Conservation (phyloP, 2,329 filamentous ascomycete species). For the Diaporthe eres region DNA sequence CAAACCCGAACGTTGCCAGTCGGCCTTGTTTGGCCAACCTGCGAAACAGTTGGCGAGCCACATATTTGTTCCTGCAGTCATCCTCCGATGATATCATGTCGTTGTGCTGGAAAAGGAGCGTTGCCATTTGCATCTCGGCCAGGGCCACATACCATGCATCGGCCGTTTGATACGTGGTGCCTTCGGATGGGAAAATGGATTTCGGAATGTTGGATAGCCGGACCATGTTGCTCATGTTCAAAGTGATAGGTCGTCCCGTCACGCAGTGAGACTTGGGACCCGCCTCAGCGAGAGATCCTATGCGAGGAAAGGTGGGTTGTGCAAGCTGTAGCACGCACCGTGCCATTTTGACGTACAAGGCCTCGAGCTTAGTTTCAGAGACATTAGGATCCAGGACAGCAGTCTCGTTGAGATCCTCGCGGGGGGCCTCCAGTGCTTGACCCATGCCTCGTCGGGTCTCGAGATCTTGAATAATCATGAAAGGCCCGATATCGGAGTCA, state of each 20-base stretch:
- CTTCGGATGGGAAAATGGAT: conserved; percentile 22
- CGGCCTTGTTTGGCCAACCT: conserved; percentile 49
- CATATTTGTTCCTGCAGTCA: conserved; percentile 59
- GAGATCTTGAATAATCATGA: conserved; percentile 6
- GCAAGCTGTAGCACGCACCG: conserved; percentile 2
- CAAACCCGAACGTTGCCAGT: conserved; percentile 49
- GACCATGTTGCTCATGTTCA: conserved; percentile 28
- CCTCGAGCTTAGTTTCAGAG: neutral
- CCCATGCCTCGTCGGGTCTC: neutral
- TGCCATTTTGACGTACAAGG: neutral
- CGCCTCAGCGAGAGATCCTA: conserved; percentile 1
- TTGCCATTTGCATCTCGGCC: conserved; percentile 57
- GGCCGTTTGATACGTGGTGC: conserved; percentile 42
- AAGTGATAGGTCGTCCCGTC: neutral
- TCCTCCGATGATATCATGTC: conserved; percentile 53
- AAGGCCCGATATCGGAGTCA: conserved; percentile 5
- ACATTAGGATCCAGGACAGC: neutral
- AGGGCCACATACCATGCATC: conserved; percentile 55
- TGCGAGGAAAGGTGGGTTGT: conserved; percentile 14
- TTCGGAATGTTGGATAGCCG: conserved; percentile 2
- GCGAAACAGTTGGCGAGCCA: conserved; percentile 56
- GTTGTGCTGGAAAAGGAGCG: conserved; percentile 58
- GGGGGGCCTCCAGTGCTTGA: neutral
- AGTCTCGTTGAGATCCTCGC: neutral
- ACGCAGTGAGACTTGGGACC: neutral